Percentiles rank a stretch among this genome's conserved stretches.
Evolutionary conservation across 2,329 filamentous ascomycete species (phyloP).

Genomic region (Drechslerella dactyloides): DNA sequence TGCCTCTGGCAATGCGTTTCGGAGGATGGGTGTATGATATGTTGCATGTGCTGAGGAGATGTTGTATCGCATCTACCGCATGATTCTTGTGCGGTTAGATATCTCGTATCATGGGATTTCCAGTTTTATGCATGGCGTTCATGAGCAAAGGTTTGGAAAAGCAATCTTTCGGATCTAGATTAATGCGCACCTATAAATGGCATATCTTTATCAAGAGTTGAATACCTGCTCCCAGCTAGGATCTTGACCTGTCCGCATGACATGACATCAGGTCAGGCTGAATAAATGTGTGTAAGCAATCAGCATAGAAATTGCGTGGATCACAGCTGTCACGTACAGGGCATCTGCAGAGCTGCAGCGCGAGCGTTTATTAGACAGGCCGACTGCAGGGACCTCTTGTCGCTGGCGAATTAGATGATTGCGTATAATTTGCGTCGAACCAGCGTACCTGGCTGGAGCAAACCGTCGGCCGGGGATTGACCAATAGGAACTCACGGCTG

Average conservation of each 20-base stretch:
- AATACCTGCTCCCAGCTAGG: not conserved
- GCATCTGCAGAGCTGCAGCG: not conserved
- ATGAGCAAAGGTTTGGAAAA: constrained; percentile 36
- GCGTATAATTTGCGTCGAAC: not conserved
- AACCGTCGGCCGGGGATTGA: not conserved
- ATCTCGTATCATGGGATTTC: constrained; percentile 33
- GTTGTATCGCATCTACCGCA: constrained; percentile 2
- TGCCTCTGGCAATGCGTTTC: constrained; percentile 54
- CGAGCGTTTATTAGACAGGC: constrained; percentile 7
- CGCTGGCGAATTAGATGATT: not conserved
- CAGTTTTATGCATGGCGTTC: constrained; percentile 36
- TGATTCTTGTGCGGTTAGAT: constrained; percentile 29
- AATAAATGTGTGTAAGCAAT: not conserved
- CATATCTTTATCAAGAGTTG: no score
- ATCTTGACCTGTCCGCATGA: no score
- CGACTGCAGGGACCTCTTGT: not conserved
- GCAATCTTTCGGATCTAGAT: not conserved
- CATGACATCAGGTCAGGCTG: not conserved
- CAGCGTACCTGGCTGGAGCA: not conserved
- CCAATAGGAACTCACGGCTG: not conserved
- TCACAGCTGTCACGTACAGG: no score
- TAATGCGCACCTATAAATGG: not conserved
- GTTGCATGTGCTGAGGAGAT: constrained; percentile 13
- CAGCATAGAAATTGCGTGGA: not conserved
- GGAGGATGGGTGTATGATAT: constrained; percentile 52